Evolutionary conservation across 768 basidiomycete species (phyloP), one percentile per base, ranked within the genome.

Genomic region (Kwoniella europaea): DNA sequence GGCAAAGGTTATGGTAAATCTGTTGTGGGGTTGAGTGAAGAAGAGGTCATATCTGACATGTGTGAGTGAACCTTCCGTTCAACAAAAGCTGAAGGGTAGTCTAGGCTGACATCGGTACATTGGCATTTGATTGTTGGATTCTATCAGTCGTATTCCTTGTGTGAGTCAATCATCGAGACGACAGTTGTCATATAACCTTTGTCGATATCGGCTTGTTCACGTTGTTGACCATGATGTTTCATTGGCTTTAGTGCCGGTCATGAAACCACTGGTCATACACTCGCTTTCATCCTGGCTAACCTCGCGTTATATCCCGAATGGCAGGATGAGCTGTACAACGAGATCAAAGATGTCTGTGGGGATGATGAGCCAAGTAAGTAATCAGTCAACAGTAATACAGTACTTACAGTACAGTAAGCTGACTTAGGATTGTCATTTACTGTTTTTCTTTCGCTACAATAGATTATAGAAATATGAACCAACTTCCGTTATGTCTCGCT

Each of bases 251-350:
- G 79, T 10, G 80, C 80, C 9, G 80, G 80, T 10, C 80, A 79
- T 52, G 80, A 80, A 56, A 82, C 80, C 4, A 72, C 76, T 4
- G 77, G 75, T 16, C 76, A 82, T 63, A 74, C 74, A 10, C 64
- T 83, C 16, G 65, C 79, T 20, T 80, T 77, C 46, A 66, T 75
- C 35, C 68, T 80, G 10, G 78, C 73, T 22, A 76, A 76, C 44
- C 73, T 83, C 13, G 77, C 80, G 3, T 29, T 78, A 3, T 71
- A 82, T 58, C 80, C 80, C 10, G 73, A 77, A 13, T 69, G 70
- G 53, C 81, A 83, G 66, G 78, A 79, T 10, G 69, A 64, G 59
- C 50, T 83, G 15, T 71, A 64, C 62, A 56, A 77, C 35, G 75
- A 82, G 63, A 54, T 81, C 29, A 27, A 43, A 13, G 58, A 72